These are phyloP conservation scores for Monosporascus sp. DNA, from an alignment of 2,329 filamentous ascomycete genomes.

Conservation along the genomic window DNA sequence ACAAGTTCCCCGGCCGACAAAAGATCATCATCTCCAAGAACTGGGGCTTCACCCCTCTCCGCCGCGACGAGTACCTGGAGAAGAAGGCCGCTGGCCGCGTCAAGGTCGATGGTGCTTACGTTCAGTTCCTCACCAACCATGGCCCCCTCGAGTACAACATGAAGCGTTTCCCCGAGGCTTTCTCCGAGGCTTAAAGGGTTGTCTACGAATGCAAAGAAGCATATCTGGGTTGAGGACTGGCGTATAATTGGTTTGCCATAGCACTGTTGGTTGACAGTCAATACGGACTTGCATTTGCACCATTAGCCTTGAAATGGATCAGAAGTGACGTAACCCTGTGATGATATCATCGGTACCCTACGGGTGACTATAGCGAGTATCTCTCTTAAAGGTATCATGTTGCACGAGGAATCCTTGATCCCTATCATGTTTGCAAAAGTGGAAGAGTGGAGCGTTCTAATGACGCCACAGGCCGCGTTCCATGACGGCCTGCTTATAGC, in stretches of 20 bases:
- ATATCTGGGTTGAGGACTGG: conserved; percentile 27
- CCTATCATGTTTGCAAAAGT: too few relatives aligned
- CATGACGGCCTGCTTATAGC: too few relatives aligned
- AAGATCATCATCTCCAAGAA: conserved; percentile 99
- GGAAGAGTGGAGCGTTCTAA: too few relatives aligned
- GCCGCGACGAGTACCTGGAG: conserved; percentile 94
- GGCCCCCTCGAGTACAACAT: conserved; percentile 83
- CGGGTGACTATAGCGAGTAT: too few relatives aligned
- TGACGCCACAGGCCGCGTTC: too few relatives aligned
- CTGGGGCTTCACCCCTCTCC: conserved; percentile 99
- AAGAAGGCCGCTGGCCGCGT: conserved; percentile 91
- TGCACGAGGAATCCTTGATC: too few relatives aligned
- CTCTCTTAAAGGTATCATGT: too few relatives aligned
- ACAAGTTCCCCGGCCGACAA: conserved; percentile 99
- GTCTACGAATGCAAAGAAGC: conserved; percentile 13
- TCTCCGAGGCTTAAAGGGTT: conserved; percentile 50
- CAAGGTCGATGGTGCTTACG: conserved; percentile 97
- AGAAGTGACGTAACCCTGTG: too few relatives aligned
- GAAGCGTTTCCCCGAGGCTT: conserved; percentile 90
- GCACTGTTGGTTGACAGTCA: conserved; percentile 28
- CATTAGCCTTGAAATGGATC: background rate
- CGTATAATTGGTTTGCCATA: conserved; percentile 28
- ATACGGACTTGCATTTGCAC: conserved; percentile 30
- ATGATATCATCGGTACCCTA: too few relatives aligned
- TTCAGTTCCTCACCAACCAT: conserved; percentile 97